Evolutionary conservation across 1,284 basidiomycete genomes (phyloP), one percentile per base, ranked within the genome.

Genomic region (Moesziomyces sp.): DNA sequence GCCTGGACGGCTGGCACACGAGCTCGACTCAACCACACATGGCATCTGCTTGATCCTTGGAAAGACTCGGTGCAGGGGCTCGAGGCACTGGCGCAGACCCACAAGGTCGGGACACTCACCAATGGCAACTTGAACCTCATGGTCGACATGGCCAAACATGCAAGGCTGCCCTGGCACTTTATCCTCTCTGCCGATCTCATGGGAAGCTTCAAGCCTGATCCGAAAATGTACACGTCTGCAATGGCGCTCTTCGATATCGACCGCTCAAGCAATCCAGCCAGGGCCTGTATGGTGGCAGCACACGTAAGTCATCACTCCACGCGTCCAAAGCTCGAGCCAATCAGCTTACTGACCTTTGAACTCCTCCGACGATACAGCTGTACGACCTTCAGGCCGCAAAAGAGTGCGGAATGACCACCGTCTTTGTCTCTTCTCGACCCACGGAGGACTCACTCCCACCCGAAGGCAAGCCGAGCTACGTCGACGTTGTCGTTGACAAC

Each of bases 341-440:
- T 5, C 7, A 18, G 30, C 28, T 24, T 1, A 23, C 16, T 8
- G 5, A 19, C 16, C 18, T 28, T 40, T 28, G 26, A 7, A 28
- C 0, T 7, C 5, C 5, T 16, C 38, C 38, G 1, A n/a, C 3
- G 48, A 5, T 14, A 19, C 58, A 67, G 64, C 51, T 71, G 3
- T 66, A 58, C 62, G 63, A 72, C 44, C 58, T 63, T 13, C n/a
- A 62, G 30, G 62, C 62, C 7, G 69, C 69, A 6, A 72, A 72
- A 48, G 45, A 48, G 14, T 66, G 58, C 26, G 61, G 68, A 3
- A 71, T 71, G 68, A 65, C 58, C 0, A 71, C 62, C 28, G 58
- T 71, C 19, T 71, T 71, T 23, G 56, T 72, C 45, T 72, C 69
- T 8, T 50, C 51, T 24, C 58, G 69, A 21, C 2, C 51, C 14